Evolutionary conservation across 2,329 filamentous ascomycete genomes (phyloP).

Genomic region (Colletotrichum eremochloae): DNA sequence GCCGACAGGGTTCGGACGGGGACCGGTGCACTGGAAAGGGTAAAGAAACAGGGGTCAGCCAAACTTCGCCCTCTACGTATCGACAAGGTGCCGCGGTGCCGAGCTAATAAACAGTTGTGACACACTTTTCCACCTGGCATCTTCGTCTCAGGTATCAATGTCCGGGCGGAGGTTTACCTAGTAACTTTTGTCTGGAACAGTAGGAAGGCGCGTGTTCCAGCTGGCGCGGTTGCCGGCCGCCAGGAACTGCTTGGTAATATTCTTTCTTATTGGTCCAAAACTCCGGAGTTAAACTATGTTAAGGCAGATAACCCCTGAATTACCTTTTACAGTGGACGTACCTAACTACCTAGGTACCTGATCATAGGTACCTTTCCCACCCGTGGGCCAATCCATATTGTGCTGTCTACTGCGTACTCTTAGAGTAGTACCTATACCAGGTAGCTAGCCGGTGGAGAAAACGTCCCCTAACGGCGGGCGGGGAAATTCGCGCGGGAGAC

Average conservation of each 20-base stretch:
- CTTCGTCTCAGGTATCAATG: slow-evolving; percentile 13
- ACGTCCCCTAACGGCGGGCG: slow-evolving; percentile 3
- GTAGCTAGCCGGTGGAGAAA: neutral
- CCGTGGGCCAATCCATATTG: too few relatives aligned
- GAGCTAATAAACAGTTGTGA: too few relatives aligned
- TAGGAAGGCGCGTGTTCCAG: slow-evolving; percentile 5
- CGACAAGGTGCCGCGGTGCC: too few relatives aligned
- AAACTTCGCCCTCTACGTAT: slow-evolving; percentile 23
- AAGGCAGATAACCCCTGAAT: slow-evolving; percentile 16
- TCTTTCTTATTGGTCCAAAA: slow-evolving; percentile 10
- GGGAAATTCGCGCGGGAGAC: neutral
- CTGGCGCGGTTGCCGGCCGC: slow-evolving; percentile 4
- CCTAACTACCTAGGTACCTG: neutral
- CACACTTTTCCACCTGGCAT: neutral
- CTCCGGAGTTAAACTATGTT: neutral
- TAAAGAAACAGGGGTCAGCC: slow-evolving; percentile 6
- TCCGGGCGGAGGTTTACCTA: neutral
- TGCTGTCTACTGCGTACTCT: too few relatives aligned
- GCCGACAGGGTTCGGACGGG: slow-evolving; percentile 33
- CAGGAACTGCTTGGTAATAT: slow-evolving; percentile 18
- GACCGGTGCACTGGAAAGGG: neutral
- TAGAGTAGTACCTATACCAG: neutral
- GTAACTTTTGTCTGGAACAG: neutral
- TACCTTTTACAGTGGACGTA: neutral
- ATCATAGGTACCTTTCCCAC: neutral